Conservation (phyloP, 805 yeast species). For the Candida montana region DNA sequence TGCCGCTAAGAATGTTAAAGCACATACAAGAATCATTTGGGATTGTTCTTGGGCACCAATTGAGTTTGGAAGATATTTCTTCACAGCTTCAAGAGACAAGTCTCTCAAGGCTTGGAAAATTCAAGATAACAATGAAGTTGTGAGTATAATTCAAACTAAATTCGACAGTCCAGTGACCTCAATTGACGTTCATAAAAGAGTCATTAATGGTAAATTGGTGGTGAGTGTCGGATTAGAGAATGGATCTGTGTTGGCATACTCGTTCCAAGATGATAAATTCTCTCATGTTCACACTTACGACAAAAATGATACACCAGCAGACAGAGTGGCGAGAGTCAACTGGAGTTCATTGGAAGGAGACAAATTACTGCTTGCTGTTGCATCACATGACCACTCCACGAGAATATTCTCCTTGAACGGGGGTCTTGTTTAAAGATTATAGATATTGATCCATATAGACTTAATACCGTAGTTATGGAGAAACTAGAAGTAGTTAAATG, state of each 20-base stretch:
- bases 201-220: conserved; percentile 27
- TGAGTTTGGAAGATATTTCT: conserved; percentile 44
- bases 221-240: conserved; percentile 67
- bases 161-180: conserved; percentile 62
- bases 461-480: no score
- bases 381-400: conserved; percentile 59
- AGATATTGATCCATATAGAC: neutral
- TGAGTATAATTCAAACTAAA: conserved; percentile 36
- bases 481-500: no score
- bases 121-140: conserved; percentile 27
- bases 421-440: neutral
- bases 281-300: conserved; percentile 31
- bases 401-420: conserved; percentile 31
- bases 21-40: conserved; percentile 92
- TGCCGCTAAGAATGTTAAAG: conserved; percentile 47
- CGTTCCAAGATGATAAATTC: conserved; percentile 29
- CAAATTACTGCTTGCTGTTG: conserved; percentile 45
- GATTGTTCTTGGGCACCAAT: conserved; percentile 82
- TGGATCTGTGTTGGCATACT: conserved; percentile 50
- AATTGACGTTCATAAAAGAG: conserved; percentile 40
- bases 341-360: conserved; percentile 39
- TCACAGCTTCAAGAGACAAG: conserved; percentile 86
- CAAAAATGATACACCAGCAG: conserved; percentile 48
- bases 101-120: conserved; percentile 68
- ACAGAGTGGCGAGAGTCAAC: conserved; percentile 52